phyloP scores from a whole-genome alignment of 1,284 basidiomycete genomes.

The Ceratobasidium theobromae region DNA sequence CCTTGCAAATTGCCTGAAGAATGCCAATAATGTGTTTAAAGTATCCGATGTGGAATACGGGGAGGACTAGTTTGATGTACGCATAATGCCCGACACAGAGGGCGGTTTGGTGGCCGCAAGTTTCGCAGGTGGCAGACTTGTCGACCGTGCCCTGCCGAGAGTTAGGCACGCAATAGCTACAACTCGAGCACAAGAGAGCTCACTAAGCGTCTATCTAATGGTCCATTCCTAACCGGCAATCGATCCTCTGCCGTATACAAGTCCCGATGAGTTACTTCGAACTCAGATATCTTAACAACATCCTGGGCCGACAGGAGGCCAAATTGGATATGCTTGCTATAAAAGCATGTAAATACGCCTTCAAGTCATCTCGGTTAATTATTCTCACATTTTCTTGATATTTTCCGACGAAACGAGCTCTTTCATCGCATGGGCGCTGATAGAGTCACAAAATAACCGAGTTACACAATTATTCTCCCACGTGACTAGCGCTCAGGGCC shows the following conservation, averaged over 20 bases:
- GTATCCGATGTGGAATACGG: conserved; percentile 98
- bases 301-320: conserved; percentile 89
- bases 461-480: background rate
- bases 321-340: conserved; percentile 92
- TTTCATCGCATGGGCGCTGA: conserved; percentile 60
- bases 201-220: conserved; percentile 86
- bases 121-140: conserved; percentile 90
- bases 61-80: conserved; percentile 93
- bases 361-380: background rate
- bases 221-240: conserved; percentile 86
- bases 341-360: background rate
- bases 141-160: conserved; percentile 86
- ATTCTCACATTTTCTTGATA: conserved; percentile 36
- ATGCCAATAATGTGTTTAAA: conserved; percentile 95
- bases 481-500: background rate
- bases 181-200: conserved; percentile 34
- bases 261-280: conserved; percentile 89
- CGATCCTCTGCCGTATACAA: conserved; percentile 80
- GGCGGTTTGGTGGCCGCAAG: conserved; percentile 88
- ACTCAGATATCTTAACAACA: conserved; percentile 91
- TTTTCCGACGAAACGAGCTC: conserved; percentile 58
- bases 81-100: conserved; percentile 99
- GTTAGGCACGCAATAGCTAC: background rate
- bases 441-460: conserved; percentile 26
- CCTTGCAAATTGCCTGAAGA: conserved; percentile 96